Percentiles rank a stretch among this genome's conserved stretches.
These are phyloP conservation scores for Paraconiothyrium sp. DNA, from an alignment of 2,329 filamentous ascomycete species.

Conservation along the genomic window DNA sequence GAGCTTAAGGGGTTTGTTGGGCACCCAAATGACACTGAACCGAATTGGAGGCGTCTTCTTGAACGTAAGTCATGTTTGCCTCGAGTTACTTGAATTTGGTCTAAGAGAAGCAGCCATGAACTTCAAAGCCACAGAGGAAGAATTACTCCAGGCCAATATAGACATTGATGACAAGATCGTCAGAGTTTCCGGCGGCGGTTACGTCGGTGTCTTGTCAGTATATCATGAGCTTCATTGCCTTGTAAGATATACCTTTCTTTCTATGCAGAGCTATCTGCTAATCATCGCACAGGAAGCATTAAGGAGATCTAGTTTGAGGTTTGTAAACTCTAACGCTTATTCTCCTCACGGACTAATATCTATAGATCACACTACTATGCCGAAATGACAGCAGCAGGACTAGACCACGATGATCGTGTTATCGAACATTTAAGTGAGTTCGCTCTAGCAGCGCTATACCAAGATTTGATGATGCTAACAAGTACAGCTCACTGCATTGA, in stretches of 20 bases:
- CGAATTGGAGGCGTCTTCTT: conserved; percentile 12
- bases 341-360: background rate
- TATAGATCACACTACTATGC: conserved; percentile 6
- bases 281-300: conserved; percentile 2
- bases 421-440: conserved; percentile 2
- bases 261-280: background rate
- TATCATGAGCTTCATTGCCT: conserved; percentile 17
- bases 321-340: background rate
- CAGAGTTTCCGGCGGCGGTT: conserved; percentile 14
- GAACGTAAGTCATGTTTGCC: conserved; percentile 7
- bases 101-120: conserved; percentile 14
- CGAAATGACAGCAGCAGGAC: conserved; percentile 9
- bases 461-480: no score
- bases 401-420: conserved; percentile 3
- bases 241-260: background rate
- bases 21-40: conserved; percentile 13
- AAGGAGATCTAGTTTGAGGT: conserved; percentile 3
- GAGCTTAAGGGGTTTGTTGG: conserved; percentile 9
- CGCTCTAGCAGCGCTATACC: background rate
- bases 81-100: background rate
- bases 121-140: conserved; percentile 8
- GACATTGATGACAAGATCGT: conserved; percentile 13
- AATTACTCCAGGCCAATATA: conserved; percentile 6
- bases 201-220: conserved; percentile 12
- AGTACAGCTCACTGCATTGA: conserved; percentile 13